A percentile compares a stretch with the other conserved stretches of the same genome.
phyloP scores from a whole-genome alignment of 495 filamentous ascomycete species.

The Cairneyella variabilis region DNA sequence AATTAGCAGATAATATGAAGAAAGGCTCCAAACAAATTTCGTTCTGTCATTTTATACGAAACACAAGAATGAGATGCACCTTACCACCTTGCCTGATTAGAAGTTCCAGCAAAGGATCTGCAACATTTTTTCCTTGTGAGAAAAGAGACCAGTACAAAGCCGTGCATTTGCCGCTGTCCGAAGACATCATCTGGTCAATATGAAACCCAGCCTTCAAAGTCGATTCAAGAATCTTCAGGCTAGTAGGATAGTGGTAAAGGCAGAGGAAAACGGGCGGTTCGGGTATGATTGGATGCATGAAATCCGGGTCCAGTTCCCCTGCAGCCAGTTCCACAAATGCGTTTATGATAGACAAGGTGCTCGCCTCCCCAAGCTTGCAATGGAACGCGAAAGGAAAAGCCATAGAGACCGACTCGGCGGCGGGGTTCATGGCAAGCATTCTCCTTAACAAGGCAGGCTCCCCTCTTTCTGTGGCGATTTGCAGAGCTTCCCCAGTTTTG shows the following conservation, averaged over 20 bases:
- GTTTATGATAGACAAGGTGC: constrained; percentile 1
- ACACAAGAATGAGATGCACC: background rate
- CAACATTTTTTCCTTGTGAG: background rate
- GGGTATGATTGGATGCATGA: constrained; percentile 13
- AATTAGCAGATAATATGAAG: background rate
- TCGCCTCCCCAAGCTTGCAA: constrained; percentile 4
- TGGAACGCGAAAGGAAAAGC: constrained; percentile 5
- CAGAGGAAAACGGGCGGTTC: constrained; percentile 9
- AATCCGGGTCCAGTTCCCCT: constrained; percentile 5
- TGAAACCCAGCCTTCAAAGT: constrained; percentile 16
- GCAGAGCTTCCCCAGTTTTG: constrained; percentile 12
- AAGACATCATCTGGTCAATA: constrained; percentile 16
- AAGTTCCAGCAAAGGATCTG: constrained; percentile 3
- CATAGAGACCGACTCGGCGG: constrained; percentile 6
- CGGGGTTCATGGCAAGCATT: constrained; percentile 6
- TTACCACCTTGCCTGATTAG: constrained; percentile 16
- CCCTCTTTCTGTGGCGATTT: constrained; percentile 11
- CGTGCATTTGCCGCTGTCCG: constrained; percentile 4
- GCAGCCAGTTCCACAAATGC: constrained; percentile 4
- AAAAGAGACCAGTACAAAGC: constrained; percentile 14
- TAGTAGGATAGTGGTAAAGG: constrained; percentile 6
- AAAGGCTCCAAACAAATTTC: background rate
- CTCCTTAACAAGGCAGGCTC: constrained; percentile 1
- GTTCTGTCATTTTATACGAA: background rate
- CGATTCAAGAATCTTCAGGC: constrained; percentile 4